A percentile compares a stretch with the other conserved stretches of the same genome.
Conservation (phyloP, 1,139 yeast species). For the Suhomyces coccinellae region DNA sequence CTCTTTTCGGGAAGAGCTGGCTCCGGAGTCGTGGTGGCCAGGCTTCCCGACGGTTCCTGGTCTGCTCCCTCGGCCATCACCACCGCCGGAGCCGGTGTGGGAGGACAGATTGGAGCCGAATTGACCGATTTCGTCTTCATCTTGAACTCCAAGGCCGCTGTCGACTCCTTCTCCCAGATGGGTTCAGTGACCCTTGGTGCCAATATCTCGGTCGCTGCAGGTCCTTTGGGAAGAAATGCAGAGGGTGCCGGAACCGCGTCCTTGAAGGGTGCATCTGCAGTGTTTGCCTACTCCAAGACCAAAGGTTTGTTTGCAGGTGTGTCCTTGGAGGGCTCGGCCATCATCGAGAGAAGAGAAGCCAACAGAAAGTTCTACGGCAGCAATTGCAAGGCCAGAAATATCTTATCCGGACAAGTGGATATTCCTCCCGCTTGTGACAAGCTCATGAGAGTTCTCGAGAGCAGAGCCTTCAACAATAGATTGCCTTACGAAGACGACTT, state of each 20-base stretch:
- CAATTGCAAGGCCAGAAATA: conserved; percentile 79
- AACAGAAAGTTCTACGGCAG: conserved; percentile 91
- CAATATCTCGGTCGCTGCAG: conserved; percentile 95
- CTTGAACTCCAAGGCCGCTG: conserved; percentile 82
- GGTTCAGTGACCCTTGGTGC: conserved; percentile 97
- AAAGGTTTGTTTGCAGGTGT: conserved; percentile 98
- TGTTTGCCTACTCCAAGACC: conserved; percentile 91
- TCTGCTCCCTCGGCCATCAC: conserved; percentile 97
- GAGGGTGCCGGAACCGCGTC: conserved; percentile 98
- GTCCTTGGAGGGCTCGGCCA: conserved; percentile 93
- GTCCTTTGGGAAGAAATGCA: conserved; percentile 96
- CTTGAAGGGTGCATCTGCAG: conserved; percentile 81
- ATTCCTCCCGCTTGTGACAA: conserved; percentile 94
- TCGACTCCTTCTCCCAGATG: conserved; percentile 88
- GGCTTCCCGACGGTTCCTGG: conserved; percentile 94
- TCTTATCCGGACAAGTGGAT: conserved; percentile 82
- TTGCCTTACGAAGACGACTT: conserved; percentile 53
- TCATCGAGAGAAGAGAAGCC: conserved; percentile 94
- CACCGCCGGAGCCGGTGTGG: conserved; percentile 98
- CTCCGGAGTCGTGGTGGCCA: conserved; percentile 91
- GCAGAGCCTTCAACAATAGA: conserved; percentile 75
- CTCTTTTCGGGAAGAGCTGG: conserved; percentile 97
- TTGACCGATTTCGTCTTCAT: conserved; percentile 95
- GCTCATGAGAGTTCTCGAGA: conserved; percentile 79
- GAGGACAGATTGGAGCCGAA: conserved; percentile 97